phyloP scores from a whole-genome alignment of 495 filamentous ascomycete species.

The Hypoxylon rickii region DNA sequence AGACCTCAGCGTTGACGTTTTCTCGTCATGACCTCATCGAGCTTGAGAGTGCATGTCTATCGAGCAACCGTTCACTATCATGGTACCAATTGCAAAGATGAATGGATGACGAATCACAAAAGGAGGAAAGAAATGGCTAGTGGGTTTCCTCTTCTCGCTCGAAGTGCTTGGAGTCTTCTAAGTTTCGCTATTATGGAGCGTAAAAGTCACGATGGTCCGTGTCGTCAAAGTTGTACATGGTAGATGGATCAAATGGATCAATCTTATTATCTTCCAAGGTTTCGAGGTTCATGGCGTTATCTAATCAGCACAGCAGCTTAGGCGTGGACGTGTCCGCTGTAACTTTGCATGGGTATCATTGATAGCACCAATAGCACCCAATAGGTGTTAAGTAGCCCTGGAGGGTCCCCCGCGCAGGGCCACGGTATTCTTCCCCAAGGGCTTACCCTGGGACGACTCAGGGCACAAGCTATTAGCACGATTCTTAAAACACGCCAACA shows the following conservation, averaged over 20 bases:
- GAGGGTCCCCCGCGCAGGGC: too few relatives aligned
- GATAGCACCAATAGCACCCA: too few relatives aligned
- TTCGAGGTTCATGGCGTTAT: neutral
- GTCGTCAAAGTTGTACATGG: constrained; percentile 6
- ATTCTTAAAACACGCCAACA: constrained; percentile 20
- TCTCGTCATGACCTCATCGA: constrained; percentile 31
- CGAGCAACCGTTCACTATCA: constrained; percentile 1
- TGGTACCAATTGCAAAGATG: constrained; percentile 14
- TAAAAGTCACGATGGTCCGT: neutral
- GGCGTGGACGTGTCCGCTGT: too few relatives aligned
- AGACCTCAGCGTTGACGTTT: constrained; percentile 20
- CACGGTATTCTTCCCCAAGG: too few relatives aligned
- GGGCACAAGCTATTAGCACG: constrained; percentile 1
- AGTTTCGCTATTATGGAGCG: neutral
- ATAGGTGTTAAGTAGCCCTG: too few relatives aligned
- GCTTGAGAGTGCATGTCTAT: constrained; percentile 6
- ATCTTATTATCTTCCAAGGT: too few relatives aligned
- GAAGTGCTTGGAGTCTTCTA: neutral
- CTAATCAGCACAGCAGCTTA: too few relatives aligned
- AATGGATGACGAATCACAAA: neutral
- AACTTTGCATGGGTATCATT: too few relatives aligned
- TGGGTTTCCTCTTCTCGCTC: neutral
- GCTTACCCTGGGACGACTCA: neutral
- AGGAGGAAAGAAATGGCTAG: neutral
- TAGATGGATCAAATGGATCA: too few relatives aligned